Conservation (phyloP, 805 yeast genomes). For the Naumovozyma baii region DNA sequence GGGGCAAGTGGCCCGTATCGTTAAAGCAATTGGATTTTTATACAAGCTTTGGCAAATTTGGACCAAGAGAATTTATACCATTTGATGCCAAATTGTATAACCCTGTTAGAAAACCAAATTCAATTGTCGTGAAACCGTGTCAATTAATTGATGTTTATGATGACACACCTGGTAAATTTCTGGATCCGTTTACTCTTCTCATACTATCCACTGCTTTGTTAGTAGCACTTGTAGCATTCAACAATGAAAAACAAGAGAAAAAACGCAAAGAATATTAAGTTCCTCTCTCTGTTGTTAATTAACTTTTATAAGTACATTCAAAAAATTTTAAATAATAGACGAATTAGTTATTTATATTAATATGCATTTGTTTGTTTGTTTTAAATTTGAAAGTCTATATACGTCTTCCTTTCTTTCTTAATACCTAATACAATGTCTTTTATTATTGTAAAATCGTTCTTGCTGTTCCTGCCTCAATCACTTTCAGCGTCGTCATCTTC, state of each 20-base stretch:
- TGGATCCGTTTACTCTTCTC: not conserved
- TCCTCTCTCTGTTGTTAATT: no score
- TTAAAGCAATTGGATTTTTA: conserved; percentile 51
- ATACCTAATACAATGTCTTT: no score
- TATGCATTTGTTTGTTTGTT: no score
- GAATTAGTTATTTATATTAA: no score
- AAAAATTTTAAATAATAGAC: no score
- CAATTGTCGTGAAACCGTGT: not conserved
- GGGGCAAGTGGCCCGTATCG: conserved; percentile 42
- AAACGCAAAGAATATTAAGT: no score
- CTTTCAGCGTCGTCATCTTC: conserved; percentile 23
- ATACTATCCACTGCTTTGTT: not conserved
- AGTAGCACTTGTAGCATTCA: not conserved
- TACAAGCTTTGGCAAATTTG: conserved; percentile 62
- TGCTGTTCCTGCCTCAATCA: conserved; percentile 1
- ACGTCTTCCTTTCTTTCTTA: no score
- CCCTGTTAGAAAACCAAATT: not conserved
- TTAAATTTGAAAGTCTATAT: no score
- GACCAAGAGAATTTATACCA: conserved; percentile 52
- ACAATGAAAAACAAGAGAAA: not conserved
- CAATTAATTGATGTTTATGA: not conserved
- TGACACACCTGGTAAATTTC: not conserved
- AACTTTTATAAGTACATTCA: no score
- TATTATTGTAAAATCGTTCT: no score
- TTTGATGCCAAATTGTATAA: conserved; percentile 18